Conservation (phyloP, 1,139 yeast genomes). For the Kurtzmaniella quercitrusa region DNA sequence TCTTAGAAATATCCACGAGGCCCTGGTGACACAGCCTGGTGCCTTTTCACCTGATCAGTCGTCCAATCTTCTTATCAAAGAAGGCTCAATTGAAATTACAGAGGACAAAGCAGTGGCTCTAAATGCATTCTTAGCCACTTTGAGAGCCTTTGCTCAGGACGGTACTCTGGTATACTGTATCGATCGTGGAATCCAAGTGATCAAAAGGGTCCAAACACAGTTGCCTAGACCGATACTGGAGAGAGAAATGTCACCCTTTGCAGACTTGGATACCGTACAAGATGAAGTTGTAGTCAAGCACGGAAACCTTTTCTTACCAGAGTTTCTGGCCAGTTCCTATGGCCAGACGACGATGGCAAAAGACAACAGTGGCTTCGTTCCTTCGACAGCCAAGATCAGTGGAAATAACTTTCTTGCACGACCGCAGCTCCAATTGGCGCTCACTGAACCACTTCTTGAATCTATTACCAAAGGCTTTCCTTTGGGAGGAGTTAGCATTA, state of each 20-base stretch:
- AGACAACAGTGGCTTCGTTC: slow-evolving; percentile 32
- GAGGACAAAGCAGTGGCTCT: not conserved
- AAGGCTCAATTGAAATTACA: not conserved
- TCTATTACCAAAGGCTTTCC: slow-evolving; percentile 23
- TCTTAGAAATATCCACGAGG: slow-evolving; percentile 30
- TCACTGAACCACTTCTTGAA: not conserved
- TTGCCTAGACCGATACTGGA: slow-evolving; percentile 3
- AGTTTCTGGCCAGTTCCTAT: slow-evolving; percentile 29
- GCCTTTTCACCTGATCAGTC: slow-evolving; percentile 5
- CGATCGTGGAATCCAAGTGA: not conserved
- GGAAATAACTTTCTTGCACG: slow-evolving; percentile 28
- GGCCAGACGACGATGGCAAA: slow-evolving; percentile 34
- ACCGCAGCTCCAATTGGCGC: slow-evolving; percentile 10
- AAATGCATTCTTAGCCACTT: not conserved
- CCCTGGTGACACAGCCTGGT: slow-evolving; percentile 13
- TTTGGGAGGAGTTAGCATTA: slow-evolving; percentile 24
- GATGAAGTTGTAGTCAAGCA: slow-evolving; percentile 34
- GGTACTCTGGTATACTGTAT: not conserved
- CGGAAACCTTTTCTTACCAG: slow-evolving; percentile 33
- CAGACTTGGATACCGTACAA: not conserved
- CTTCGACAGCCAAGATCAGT: slow-evolving; percentile 29
- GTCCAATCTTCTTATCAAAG: slow-evolving; percentile 3
- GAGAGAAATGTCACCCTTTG: not conserved
- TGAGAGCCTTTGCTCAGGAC: not conserved
- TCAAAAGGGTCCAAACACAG: not conserved